Conservation (phyloP, 495 filamentous ascomycete species). For the Tuber brumale region DNA sequence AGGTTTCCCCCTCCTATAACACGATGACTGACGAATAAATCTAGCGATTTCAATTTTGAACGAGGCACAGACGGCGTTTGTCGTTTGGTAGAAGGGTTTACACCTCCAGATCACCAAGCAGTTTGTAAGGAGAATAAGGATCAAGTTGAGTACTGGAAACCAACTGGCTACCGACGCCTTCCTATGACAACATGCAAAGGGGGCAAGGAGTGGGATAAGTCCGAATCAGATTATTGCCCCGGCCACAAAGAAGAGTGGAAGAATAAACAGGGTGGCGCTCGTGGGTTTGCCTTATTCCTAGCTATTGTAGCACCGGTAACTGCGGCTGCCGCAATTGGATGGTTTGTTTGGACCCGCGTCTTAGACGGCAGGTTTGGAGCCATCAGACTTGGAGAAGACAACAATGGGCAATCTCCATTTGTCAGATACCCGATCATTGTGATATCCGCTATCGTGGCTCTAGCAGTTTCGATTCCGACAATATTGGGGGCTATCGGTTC, state of each 20-base stretch:
- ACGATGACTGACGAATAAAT: background rate
- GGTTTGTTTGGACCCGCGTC: conserved; percentile 67
- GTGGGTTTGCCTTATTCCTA: conserved; percentile 75
- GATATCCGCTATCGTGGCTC: conserved; percentile 68
- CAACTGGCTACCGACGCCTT: conserved; percentile 85
- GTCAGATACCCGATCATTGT: conserved; percentile 72
- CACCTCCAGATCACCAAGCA: conserved; percentile 56
- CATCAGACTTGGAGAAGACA: conserved; percentile 56
- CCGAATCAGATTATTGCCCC: conserved; percentile 56
- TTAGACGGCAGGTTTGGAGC: conserved; percentile 75
- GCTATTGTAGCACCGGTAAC: conserved; percentile 66
- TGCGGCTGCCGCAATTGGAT: conserved; percentile 65
- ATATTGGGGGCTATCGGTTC: conserved; percentile 51
- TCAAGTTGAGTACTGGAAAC: conserved; percentile 64
- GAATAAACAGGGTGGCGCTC: conserved; percentile 58
- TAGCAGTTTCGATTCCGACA: conserved; percentile 66
- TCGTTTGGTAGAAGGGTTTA: conserved; percentile 61
- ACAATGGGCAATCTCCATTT: conserved; percentile 46
- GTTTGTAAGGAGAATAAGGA: conserved; percentile 62
- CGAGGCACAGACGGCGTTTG: conserved; percentile 68
- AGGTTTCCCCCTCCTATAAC: background rate
- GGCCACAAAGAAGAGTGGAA: conserved; percentile 71
- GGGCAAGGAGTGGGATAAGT: conserved; percentile 64
- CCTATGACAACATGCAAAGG: conserved; percentile 77
- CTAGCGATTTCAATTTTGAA: conserved; percentile 90